Percentiles rank a stretch among this genome's conserved stretches.
phyloP scores from a whole-genome alignment of 345 rosid genomes.

The Euclidium syriacum region DNA sequence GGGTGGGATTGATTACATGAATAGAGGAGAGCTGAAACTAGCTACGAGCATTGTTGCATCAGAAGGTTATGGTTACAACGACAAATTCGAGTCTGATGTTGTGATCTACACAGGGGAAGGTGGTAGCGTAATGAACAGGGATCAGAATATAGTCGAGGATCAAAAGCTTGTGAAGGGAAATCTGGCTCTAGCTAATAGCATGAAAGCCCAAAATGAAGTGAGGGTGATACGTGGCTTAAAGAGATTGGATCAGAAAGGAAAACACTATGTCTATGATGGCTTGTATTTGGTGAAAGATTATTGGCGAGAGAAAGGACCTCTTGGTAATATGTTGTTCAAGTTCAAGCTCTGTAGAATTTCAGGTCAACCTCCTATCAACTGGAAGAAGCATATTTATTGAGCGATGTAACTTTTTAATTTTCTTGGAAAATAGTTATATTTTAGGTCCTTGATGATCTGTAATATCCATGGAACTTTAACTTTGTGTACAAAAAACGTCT shows the following conservation, averaged over 20 bases:
- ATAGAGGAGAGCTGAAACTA: slow-evolving; percentile 30
- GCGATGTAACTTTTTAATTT: not conserved
- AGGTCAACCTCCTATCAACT: slow-evolving; percentile 39
- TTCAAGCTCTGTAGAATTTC: slow-evolving; percentile 49
- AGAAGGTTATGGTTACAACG: slow-evolving; percentile 56
- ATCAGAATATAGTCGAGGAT: slow-evolving; percentile 46
- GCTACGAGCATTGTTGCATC: slow-evolving; percentile 79
- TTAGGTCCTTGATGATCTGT: too few species aligned
- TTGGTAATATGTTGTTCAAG: slow-evolving; percentile 59
- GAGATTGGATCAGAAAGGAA: slow-evolving; percentile 22
- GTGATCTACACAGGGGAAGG: slow-evolving; percentile 74
- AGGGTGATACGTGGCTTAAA: slow-evolving; percentile 65
- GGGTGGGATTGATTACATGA: slow-evolving; percentile 71
- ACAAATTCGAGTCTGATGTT: slow-evolving; percentile 44
- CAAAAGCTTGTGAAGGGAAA: slow-evolving; percentile 78
- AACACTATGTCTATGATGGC: slow-evolving; percentile 67
- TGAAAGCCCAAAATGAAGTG: slow-evolving; percentile 44
- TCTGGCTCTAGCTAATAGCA: slow-evolving; percentile 63
- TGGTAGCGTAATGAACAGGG: slow-evolving; percentile 50
- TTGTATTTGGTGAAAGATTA: slow-evolving; percentile 54
- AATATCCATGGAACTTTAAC: too few species aligned
- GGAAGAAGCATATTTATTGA: not conserved
- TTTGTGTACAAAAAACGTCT: too few species aligned
- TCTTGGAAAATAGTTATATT: too few species aligned
- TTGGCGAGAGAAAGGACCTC: slow-evolving; percentile 53